phyloP scores from a whole-genome alignment of 169 alveolate genomes.

The Blepharisma undulans region DNA sequence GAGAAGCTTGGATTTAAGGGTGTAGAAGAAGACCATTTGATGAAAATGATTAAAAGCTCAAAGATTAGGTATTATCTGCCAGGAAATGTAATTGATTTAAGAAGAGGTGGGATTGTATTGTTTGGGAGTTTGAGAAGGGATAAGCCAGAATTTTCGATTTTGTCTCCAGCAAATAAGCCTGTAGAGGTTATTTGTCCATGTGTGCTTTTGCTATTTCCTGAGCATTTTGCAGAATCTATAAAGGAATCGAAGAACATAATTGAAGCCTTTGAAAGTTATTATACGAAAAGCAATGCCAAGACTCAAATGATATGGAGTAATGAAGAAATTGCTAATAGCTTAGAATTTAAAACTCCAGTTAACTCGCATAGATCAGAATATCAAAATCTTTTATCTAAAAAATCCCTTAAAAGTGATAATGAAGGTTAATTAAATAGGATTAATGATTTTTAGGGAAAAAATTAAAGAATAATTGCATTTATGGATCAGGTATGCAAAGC shows the following conservation, averaged over 20 bases:
- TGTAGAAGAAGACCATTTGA: neutral
- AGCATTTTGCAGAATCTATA: neutral
- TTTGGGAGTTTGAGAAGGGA: neutral
- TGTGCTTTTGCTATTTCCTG: neutral
- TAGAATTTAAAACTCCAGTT: neutral
- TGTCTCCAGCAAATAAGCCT: neutral
- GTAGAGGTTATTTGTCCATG: neutral
- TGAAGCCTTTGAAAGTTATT: neutral
- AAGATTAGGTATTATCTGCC: neutral
- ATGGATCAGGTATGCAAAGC: no score
- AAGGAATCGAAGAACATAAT: neutral
- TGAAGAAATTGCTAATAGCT: neutral
- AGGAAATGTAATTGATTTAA: neutral
- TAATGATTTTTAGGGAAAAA: no score
- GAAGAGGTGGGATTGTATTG: neutral
- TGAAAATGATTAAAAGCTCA: neutral
- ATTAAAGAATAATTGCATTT: no score
- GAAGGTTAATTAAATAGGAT: neutral
- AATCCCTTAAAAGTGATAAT: neutral
- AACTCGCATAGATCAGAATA: neutral
- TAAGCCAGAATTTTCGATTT: neutral
- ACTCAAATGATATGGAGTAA: neutral
- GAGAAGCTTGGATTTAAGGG: neutral
- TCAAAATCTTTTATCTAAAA: neutral
- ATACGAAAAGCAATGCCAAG: neutral